phyloP scores from a whole-genome alignment of 2,329 filamentous ascomycete genomes.

The Cephalotrichum gorgonifer region DNA sequence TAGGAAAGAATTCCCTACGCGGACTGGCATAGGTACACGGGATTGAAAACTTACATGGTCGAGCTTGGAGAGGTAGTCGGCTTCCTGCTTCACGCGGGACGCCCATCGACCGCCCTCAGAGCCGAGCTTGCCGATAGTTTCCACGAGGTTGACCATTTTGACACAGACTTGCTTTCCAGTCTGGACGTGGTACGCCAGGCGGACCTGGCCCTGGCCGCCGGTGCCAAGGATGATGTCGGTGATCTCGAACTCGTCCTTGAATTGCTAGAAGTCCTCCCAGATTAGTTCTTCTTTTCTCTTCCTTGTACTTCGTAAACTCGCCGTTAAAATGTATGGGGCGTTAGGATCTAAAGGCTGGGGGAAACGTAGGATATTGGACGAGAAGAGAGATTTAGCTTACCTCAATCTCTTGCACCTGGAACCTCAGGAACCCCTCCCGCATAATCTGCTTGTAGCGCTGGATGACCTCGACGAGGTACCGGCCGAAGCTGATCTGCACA shows the following conservation, averaged over 20 bases:
- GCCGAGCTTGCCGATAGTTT: not conserved
- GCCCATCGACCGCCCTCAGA: not conserved
- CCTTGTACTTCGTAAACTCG: no score
- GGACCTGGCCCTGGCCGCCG: conserved; percentile 5
- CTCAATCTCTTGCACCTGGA: not conserved
- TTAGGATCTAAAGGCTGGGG: not conserved
- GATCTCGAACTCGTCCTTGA: conserved; percentile 4
- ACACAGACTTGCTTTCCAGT: conserved; percentile 1
- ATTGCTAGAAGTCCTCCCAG: not conserved
- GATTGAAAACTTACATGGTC: conserved; percentile 4
- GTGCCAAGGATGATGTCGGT: conserved; percentile 1
- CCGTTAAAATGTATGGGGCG: not conserved
- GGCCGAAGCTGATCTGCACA: not conserved
- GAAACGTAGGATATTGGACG: not conserved
- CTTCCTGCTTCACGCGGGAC: not conserved
- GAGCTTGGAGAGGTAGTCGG: conserved; percentile 3
- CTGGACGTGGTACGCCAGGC: not conserved
- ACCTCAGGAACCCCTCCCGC: not conserved
- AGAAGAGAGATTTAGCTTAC: not conserved
- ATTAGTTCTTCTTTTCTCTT: not conserved
- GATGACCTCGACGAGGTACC: not conserved
- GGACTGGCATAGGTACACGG: not conserved
- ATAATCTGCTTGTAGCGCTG: not conserved
- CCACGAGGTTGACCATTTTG: conserved; percentile 2
- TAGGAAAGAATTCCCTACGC: not conserved